These are phyloP conservation scores for Globisporangium megalacanthum DNA, from an alignment of 352 stramenopile species.

Conservation along the genomic window DNA sequence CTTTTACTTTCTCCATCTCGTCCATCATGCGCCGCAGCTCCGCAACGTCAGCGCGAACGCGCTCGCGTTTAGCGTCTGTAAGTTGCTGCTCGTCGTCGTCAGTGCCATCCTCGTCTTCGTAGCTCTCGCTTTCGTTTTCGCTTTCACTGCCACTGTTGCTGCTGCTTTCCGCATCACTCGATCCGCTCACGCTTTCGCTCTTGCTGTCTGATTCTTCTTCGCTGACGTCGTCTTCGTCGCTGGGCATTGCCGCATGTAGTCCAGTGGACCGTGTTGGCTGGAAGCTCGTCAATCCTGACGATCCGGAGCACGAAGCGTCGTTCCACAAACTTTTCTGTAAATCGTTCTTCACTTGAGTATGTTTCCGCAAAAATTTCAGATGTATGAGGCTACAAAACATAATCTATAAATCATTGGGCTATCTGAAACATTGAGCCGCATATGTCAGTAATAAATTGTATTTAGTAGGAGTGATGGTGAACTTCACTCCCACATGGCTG, in stretches of 20 bases:
- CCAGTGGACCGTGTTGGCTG: neutral
- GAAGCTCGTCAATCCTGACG: neutral
- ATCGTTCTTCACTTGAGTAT: too few species aligned
- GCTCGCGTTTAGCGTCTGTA: slow-evolving; percentile 1
- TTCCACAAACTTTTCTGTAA: neutral
- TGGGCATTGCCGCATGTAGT: neutral
- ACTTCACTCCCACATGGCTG: slow-evolving; percentile 1
- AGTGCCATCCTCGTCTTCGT: slow-evolving; percentile 1
- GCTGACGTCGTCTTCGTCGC: neutral
- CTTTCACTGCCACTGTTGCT: slow-evolving; percentile 7
- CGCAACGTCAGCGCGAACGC: slow-evolving; percentile 31
- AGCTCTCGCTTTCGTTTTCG: slow-evolving; percentile 11
- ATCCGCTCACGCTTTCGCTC: slow-evolving; percentile 3
- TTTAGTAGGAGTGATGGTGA: neutral
- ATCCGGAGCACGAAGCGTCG: neutral
- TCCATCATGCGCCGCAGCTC: slow-evolving; percentile 44
- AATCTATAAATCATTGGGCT: neutral
- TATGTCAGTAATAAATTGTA: neutral
- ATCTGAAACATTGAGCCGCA: neutral
- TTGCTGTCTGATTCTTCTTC: slow-evolving; percentile 8
- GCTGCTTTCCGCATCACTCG: slow-evolving; percentile 2
- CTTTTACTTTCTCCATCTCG: slow-evolving; percentile 61
- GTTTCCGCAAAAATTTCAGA: too few species aligned
- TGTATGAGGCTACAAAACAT: too few species aligned
- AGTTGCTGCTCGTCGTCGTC: slow-evolving; percentile 17